Percentiles rank a stretch among this genome's conserved stretches.
Evolutionary conservation across 352 stramenopile species (phyloP).

Genomic region (Phytopythium delawarense): DNA sequence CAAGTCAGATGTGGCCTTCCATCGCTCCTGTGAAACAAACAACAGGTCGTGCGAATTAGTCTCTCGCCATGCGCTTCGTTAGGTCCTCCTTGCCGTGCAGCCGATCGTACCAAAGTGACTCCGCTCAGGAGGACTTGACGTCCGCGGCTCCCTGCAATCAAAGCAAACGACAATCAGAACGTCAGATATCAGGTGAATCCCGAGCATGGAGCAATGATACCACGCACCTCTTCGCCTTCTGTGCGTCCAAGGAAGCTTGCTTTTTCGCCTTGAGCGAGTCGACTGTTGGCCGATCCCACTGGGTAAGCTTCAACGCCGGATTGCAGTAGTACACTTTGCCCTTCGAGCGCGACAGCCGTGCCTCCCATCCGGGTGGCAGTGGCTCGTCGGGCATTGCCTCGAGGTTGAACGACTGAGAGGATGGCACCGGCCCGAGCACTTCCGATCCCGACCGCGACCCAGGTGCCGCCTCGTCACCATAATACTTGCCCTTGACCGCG

Average conservation of each 20-base stretch:
- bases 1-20: conserved; percentile 56
- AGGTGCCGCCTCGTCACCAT: conserved; percentile 32
- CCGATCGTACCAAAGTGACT: neutral
- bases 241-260: conserved; percentile 32
- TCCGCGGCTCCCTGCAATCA: neutral
- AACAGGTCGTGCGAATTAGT: neutral
- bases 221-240: conserved; percentile 30
- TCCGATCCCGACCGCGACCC: conserved; percentile 6
- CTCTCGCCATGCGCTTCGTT: neutral
- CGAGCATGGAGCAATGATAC: neutral
- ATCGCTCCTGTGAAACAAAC: conserved; percentile 30
- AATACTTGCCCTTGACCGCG: conserved; percentile 83
- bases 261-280: conserved; percentile 62
- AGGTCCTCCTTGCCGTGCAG: neutral
- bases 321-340: conserved; percentile 87
- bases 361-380: conserved; percentile 75
- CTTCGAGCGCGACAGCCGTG: conserved; percentile 78
- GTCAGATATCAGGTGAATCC: neutral
- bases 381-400: conserved; percentile 50
- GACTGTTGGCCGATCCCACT: conserved; percentile 80
- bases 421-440: conserved; percentile 4
- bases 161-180: neutral
- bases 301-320: conserved; percentile 58
- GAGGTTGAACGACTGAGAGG: conserved; percentile 60
- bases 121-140: conserved; percentile 6